Percentiles rank a stretch among this genome's conserved stretches.
phyloP scores from a whole-genome alignment of 2,329 filamentous ascomycete species.

The Alternaria burnsii region DNA sequence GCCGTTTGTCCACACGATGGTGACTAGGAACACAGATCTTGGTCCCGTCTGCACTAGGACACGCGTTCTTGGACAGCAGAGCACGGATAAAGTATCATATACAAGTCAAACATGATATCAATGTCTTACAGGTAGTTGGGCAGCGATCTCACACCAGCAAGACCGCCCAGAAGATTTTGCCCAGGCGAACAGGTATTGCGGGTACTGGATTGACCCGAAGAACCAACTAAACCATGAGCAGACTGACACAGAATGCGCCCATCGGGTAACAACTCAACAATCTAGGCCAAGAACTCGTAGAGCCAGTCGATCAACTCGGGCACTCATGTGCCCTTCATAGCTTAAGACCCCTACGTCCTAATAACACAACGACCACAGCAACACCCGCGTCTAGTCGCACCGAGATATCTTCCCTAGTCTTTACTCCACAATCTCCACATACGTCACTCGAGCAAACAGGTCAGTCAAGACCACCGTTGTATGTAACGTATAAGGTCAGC shows the following conservation, averaged over 20 bases:
- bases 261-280: neutral
- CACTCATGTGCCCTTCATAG: neutral
- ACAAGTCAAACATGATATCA: neutral
- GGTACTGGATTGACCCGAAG: neutral
- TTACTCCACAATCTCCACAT: conserved; percentile 5
- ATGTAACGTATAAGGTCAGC: neutral
- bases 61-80: neutral
- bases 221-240: neutral
- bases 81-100: neutral
- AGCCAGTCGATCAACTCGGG: neutral
- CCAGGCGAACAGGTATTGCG: neutral
- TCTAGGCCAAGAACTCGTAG: neutral
- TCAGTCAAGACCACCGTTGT: neutral
- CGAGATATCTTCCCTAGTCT: neutral
- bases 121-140: neutral
- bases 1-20: neutral
- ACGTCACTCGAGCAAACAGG: conserved; percentile 2
- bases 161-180: neutral
- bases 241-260: neutral
- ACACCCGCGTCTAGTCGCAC: neutral
- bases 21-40: neutral
- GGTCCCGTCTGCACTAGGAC: neutral
- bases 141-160: neutral
- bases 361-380: neutral
- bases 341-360: neutral